Evolutionary conservation across 2,329 filamentous ascomycete species (phyloP), one percentile per base, ranked within the genome.

Genomic region (Apiospora saccharicola): DNA sequence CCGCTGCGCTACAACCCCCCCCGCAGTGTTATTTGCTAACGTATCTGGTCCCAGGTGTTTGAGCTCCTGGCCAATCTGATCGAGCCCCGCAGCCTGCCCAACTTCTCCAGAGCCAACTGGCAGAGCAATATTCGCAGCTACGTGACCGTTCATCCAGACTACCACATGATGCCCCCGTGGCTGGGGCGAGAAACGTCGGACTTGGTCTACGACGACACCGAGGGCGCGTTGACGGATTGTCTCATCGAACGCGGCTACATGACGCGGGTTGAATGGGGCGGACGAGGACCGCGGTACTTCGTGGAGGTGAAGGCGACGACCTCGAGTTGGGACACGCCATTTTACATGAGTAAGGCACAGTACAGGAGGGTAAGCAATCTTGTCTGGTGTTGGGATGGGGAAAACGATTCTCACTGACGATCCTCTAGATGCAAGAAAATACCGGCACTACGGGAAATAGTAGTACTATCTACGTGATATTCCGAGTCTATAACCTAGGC

Each of bases 231-330:
- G 71, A 85, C 86, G 1, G 67, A 71, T 0, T 47, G 81, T 5
- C 72, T 86, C 2, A 76, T 83, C 3, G 74, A 79, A 8, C 77
- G 77, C n/a, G 80, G 81, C 2, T 81, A 85, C 70, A 75, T 84
- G 0, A 72, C 74, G 8, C 41, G 61, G 30, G 72, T 74, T 1
- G 71, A 64, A 3, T 85, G 82, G 80, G 41, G 51, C 14, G 75
- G 64, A 14, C 73, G 72, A 69, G 75, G 68, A 4, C 85, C 82
- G 0, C 74, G 80, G 44, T 89, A 87, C 74, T 84, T 82, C 30
- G 83, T 89, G 2, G 87, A 89, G 71, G 87, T 89, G 47, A 89
- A 89, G 75, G 82, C 85, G 0, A 88, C 86, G 0, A 83, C 82
- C 0, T 76, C 77, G 0, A 68, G 74, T 1, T 82, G 79, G 61